phyloP scores from a whole-genome alignment of 1,139 yeast species.

The Torulaspora pretoriensis region DNA sequence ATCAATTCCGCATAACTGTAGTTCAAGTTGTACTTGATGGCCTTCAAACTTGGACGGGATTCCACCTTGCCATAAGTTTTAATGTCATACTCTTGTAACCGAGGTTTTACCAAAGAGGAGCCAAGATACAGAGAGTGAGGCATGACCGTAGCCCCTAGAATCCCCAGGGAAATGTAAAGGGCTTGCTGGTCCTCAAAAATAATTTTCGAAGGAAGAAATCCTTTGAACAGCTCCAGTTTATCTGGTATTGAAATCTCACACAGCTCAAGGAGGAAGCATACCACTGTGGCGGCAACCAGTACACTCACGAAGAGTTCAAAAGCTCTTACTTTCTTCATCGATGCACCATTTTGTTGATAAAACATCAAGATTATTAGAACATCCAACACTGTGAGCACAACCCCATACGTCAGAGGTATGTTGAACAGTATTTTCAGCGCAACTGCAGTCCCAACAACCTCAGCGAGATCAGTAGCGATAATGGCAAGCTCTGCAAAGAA shows the following conservation, averaged over 20 bases:
- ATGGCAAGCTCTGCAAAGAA: conserved; percentile 81
- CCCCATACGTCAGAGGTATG: conserved; percentile 77
- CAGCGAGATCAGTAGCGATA: conserved; percentile 89
- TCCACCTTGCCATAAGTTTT: conserved; percentile 42
- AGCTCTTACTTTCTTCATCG: conserved; percentile 64
- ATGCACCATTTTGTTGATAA: conserved; percentile 72
- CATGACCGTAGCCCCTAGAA: conserved; percentile 96
- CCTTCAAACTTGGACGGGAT: conserved; percentile 58
- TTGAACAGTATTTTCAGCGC: conserved; percentile 76
- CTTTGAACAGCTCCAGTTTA: conserved; percentile 54
- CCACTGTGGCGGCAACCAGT: conserved; percentile 75
- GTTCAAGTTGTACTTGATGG: conserved; percentile 64
- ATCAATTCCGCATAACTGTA: conserved; percentile 74
- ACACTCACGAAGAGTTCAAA: conserved; percentile 79
- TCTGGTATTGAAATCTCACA: conserved; percentile 59
- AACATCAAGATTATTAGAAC: conserved; percentile 82
- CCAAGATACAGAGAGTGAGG: conserved; percentile 93
- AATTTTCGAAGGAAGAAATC: conserved; percentile 73
- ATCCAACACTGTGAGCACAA: conserved; percentile 74
- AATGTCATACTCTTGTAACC: conserved; percentile 76
- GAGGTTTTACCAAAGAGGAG: conserved; percentile 86
- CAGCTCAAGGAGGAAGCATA: conserved; percentile 80
- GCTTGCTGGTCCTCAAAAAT: conserved; percentile 78
- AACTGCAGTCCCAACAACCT: conserved; percentile 90
- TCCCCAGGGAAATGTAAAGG: conserved; percentile 79